Evolutionary conservation across 2,329 filamentous ascomycete species (phyloP), one percentile per base, ranked within the genome.

Genomic region (Fonsecaea monophora): DNA sequence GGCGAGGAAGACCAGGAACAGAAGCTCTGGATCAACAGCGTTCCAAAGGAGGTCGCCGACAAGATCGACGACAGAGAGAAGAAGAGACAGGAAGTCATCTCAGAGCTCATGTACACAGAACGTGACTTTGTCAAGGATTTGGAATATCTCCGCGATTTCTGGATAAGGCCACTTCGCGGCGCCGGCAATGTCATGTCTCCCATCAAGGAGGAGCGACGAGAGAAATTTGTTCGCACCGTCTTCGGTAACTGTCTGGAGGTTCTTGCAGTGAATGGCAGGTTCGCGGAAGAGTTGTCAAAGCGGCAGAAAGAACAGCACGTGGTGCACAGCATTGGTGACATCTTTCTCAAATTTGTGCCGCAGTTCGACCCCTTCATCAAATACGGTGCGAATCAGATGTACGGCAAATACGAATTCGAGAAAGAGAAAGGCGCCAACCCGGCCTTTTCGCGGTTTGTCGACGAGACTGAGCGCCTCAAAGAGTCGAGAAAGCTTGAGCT

Each of bases 1-100:
- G 93, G 96, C 73, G 92, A 95, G 70, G 90, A 95, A 74, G 92
- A 90, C 37, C 93, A 97, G 75, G 94, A 98, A 78, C 95, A 98
- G 82, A 98, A 98, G 79, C 86, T 99, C 42, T 99, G 95, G 95
- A 99, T 99, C 79, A 98, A 98, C 78, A 97, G 94, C 13, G 95
- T 99, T 40, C 92, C 94, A 0, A 95, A 97, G 78, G 95, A 98
- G 77, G 84, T 99, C 65, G 93, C 94, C 0, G 94, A 98, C 73
- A 92, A 90, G 75, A 90, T 97, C 35, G 89, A 89, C 58, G 95
- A 99, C 72, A 88, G 87, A 72, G 95, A 99, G 79, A 96, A 97
- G 88, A 98, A 98, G 82, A 88, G 95, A 53, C 95, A 99, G 77
- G 95, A 99, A 77, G 92, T 99, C 73, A 97, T 99, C 67, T 97